Conservation (phyloP, 108 stramenopile species). For the Pseudonitzschia delicatissima region DNA sequence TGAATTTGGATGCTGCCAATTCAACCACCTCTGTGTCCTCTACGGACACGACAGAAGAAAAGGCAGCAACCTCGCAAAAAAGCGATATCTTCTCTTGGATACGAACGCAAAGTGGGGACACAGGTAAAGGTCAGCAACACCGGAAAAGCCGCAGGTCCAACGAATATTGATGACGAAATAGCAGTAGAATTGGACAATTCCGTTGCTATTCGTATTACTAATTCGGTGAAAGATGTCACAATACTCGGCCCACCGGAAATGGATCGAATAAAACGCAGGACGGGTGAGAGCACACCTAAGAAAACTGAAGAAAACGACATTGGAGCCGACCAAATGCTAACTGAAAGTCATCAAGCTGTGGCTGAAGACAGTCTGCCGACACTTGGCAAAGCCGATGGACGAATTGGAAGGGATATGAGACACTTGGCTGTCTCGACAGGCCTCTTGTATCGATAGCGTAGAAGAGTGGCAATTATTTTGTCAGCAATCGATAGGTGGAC, state of each 20-base stretch:
- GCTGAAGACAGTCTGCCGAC: slow-evolving; percentile 15
- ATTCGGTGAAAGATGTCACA: slow-evolving; percentile 18
- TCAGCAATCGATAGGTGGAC: slow-evolving; percentile 60
- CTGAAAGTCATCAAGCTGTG: not conserved
- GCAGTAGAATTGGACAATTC: slow-evolving; percentile 42
- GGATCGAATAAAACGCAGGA: not conserved
- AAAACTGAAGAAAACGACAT: not conserved
- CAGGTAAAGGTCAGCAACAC: not conserved
- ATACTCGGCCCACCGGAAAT: slow-evolving; percentile 9
- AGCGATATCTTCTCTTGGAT: not conserved
- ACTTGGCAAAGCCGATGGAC: slow-evolving; percentile 44
- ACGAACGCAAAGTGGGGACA: not conserved
- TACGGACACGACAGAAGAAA: not conserved
- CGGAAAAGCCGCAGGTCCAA: not conserved
- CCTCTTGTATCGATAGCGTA: slow-evolving; percentile 53
- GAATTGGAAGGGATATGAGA: slow-evolving; percentile 67
- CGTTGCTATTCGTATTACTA: slow-evolving; percentile 16
- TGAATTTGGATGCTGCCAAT: slow-evolving; percentile 9
- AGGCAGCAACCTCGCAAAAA: not conserved
- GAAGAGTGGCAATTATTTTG: slow-evolving; percentile 66
- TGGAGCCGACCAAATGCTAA: not conserved
- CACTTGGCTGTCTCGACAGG: slow-evolving; percentile 61
- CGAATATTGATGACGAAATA: slow-evolving; percentile 16
- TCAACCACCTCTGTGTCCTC: not conserved
- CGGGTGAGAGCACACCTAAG: not conserved